Base-by-base conservation (phyloP, 345 rosid species). In the Gossypium longicalyx region DNA sequence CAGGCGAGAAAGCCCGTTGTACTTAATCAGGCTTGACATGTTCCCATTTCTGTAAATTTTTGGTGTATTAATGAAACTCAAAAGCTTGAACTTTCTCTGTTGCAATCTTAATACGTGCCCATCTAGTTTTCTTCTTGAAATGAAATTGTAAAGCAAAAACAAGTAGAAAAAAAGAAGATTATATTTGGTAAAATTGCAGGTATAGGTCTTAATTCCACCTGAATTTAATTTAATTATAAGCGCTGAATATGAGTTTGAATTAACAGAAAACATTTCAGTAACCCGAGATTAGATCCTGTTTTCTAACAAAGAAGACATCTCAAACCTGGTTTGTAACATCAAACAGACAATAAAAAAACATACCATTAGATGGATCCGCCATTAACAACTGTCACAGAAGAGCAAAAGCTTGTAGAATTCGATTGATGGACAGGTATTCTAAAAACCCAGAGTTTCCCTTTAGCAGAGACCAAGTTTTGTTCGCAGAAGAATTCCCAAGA, bases 1-100 rank as follows among this genome's bases (percentile, higher is more conserved):
- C 80, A 74, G 85, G 54, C 20, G 51, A 70, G 27, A 56, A 56
- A 19, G 60, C 22, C 48, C 63, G 51, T 38, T 82, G 81, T 79
- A 75, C 76, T 78, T 62, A 75, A 73, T 74, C 34, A 25, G 4
- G 25, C 56, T 47, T 44, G n/a, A 41, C 45, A 20, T 54, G 62
- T 60, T 79, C 74, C 64, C 41, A n/a, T 60, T 19, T 73, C 70
- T 76, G 80, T 76, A 72, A 34, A 64, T 68, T 49, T 34, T 77
- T 70, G 77, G 53, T 77, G 81, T 63, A 68, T 34, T 4, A 34
- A 34, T 34, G 41, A 5, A 34, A 34, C 41, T 34, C 41, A 56
- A 19, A 23, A 9, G 22, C 20, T 27, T 13, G 16, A 71, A 13
- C 49, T 7, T 61, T 10, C 22, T 71, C 64, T 71, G 29, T 22